Evolutionary conservation across 305 asterid species (phyloP).

Genomic region (Nicotiana rustica): DNA sequence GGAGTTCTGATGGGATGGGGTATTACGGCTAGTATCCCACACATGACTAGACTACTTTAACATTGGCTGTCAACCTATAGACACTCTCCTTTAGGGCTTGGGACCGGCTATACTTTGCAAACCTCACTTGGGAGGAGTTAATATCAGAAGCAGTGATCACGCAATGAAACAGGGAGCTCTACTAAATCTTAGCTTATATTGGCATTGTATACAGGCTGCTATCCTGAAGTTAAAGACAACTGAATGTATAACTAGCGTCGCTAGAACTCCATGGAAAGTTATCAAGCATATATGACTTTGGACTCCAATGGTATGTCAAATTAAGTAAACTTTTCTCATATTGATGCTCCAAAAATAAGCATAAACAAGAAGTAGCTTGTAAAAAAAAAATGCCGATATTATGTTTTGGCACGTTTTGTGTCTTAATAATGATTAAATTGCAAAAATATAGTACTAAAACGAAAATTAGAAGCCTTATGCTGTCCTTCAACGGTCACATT

Average conservation of each 20-base stretch:
- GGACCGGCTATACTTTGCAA: neutral
- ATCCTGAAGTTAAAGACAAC: neutral
- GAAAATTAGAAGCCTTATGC: neutral
- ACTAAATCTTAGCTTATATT: slow-evolving; percentile 10
- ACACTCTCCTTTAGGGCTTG: neutral
- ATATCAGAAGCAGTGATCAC: slow-evolving; percentile 7
- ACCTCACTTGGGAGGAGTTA: neutral
- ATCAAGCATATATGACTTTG: slow-evolving; percentile 6
- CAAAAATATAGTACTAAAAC: neutral
- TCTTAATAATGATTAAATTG: neutral
- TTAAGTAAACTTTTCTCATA: slow-evolving; percentile 25
- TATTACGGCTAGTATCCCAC: neutral
- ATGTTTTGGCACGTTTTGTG: neutral
- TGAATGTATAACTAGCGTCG: neutral
- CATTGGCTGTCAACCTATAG: slow-evolving; percentile 2
- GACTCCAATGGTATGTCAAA: neutral
- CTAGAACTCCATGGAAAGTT: neutral
- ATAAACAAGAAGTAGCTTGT: neutral
- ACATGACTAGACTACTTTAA: slow-evolving; percentile 1
- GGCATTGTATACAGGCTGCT: neutral
- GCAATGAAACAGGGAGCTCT: neutral
- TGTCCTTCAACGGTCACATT: neutral
- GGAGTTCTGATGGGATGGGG: slow-evolving; percentile 8
- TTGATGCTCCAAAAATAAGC: neutral
- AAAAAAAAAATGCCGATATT: neutral